Percentiles rank a stretch among this genome's conserved stretches.
Conservation (phyloP, 148 eudicot species). For the Salicornia ramosissima region DNA sequence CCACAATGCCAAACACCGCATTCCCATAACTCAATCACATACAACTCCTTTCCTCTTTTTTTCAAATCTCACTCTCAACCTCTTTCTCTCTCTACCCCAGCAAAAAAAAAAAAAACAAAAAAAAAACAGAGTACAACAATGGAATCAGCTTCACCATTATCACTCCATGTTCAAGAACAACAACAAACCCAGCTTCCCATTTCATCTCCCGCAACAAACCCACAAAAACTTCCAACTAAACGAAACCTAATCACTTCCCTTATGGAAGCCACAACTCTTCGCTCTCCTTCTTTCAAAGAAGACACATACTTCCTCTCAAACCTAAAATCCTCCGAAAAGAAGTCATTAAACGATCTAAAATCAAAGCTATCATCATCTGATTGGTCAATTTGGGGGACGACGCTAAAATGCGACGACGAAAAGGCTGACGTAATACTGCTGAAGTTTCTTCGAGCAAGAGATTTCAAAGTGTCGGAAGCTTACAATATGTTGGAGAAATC, state of each 20-base stretch:
- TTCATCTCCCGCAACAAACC: conserved; percentile 32
- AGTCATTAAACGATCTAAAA: conserved; percentile 52
- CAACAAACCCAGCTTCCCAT: conserved; percentile 17
- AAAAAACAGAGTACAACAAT: conserved; percentile 18
- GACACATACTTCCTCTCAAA: conserved; percentile 65
- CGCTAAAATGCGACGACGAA: conserved; percentile 34
- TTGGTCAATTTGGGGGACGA: conserved; percentile 64
- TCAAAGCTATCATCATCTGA: conserved; percentile 34
- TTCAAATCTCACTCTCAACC: background rate
- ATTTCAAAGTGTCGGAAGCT: conserved; percentile 57
- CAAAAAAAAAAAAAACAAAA: background rate
- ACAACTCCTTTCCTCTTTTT: background rate
- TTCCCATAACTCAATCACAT: no score
- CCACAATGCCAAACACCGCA: no score
- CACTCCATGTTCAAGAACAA: background rate
- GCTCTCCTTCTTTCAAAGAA: conserved; percentile 67
- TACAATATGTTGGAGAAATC: conserved; percentile 53
- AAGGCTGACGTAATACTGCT: conserved; percentile 66
- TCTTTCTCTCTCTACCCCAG: background rate
- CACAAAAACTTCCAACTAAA: conserved; percentile 27
- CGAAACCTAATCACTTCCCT: conserved; percentile 43
- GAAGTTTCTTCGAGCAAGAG: conserved; percentile 80
- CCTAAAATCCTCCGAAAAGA: conserved; percentile 56
- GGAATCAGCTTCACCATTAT: conserved; percentile 41
- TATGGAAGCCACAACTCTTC: conserved; percentile 52